Evolutionary conservation across 2,329 filamentous ascomycete genomes (phyloP).

Genomic region (Nemania diffusa): DNA sequence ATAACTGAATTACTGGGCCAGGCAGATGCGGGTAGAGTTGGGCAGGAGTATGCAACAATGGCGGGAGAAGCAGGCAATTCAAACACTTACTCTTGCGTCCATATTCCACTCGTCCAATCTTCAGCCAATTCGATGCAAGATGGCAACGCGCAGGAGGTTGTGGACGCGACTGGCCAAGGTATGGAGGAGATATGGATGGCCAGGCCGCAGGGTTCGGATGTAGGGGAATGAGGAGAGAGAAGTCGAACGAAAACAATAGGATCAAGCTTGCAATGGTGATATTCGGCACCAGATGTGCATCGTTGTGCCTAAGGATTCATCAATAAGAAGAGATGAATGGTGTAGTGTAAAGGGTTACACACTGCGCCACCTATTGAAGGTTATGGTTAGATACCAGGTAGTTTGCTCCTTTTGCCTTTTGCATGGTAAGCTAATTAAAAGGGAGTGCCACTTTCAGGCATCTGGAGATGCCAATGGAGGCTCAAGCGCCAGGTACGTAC

Average conservation of each 20-base stretch:
- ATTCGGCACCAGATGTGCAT: slow-evolving; percentile 25
- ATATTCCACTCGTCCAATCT: slow-evolving; percentile 29
- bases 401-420: slow-evolving; percentile 12
- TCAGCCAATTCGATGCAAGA: slow-evolving; percentile 7
- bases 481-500: slow-evolving; percentile 30
- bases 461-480: slow-evolving; percentile 6
- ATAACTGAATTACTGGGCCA: slow-evolving; percentile 14
- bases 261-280: slow-evolving; percentile 22
- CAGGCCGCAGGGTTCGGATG: neutral
- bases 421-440: slow-evolving; percentile 23
- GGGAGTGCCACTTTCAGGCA: slow-evolving; percentile 29
- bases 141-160: slow-evolving; percentile 14
- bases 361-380: slow-evolving; percentile 4
- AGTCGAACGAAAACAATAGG: slow-evolving; percentile 28
- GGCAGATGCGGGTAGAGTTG: neutral
- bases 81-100: slow-evolving; percentile 45
- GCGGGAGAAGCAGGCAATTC: neutral
- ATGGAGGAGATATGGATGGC: neutral
- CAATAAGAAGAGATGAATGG: slow-evolving; percentile 11
- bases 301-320: slow-evolving; percentile 33
- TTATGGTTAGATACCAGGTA: slow-evolving; percentile 17
- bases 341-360: slow-evolving; percentile 12
- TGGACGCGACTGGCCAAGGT: slow-evolving; percentile 14
- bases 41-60: too few species aligned
- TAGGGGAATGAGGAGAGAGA: slow-evolving; percentile 12